Evolutionary conservation across 441 rosid species (phyloP).

Genomic region (Aquilaria agallochum): DNA sequence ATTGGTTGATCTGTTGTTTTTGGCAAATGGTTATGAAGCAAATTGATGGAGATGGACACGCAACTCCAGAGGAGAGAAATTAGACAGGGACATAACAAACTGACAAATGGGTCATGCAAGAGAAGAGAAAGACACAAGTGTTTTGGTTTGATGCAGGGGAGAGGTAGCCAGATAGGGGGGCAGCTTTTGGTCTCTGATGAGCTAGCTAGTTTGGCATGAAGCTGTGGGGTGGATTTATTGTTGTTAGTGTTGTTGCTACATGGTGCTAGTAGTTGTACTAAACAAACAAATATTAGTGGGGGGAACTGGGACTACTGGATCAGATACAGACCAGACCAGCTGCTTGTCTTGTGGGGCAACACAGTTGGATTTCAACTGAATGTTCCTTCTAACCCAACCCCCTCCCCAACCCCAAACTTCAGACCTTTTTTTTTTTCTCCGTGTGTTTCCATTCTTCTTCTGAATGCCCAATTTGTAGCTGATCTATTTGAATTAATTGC

Average conservation of each 20-base stretch:
- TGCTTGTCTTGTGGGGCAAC: slow-evolving; percentile 31
- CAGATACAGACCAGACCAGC: no score
- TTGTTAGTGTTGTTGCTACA: slow-evolving; percentile 12
- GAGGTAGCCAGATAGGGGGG: slow-evolving; percentile 19
- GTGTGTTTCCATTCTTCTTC: no score
- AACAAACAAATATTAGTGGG: slow-evolving; percentile 10
- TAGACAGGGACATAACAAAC: slow-evolving; percentile 45
- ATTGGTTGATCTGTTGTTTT: slow-evolving; percentile 17
- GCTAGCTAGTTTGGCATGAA: slow-evolving; percentile 54
- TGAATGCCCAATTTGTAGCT: no score
- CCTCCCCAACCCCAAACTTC: no score
- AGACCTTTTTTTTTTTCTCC: no score
- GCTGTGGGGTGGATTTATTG: slow-evolving; percentile 20
- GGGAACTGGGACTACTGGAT: slow-evolving; percentile 18
- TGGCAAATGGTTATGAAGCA: slow-evolving; percentile 12
- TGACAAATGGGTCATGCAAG: slow-evolving; percentile 52
- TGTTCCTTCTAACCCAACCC: slow-evolving; percentile 19
- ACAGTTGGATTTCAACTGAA: slow-evolving; percentile 49
- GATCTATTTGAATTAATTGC: no score
- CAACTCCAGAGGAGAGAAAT: slow-evolving; percentile 28
- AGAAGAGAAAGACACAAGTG: slow-evolving; percentile 23
- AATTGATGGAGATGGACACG: slow-evolving; percentile 35
- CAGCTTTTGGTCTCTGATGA: slow-evolving; percentile 40
- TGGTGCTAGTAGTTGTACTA: slow-evolving; percentile 16
- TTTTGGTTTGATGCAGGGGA: slow-evolving; percentile 42